phyloP scores from a whole-genome alignment of 345 rosid genomes.

The Combretum micranthum region DNA sequence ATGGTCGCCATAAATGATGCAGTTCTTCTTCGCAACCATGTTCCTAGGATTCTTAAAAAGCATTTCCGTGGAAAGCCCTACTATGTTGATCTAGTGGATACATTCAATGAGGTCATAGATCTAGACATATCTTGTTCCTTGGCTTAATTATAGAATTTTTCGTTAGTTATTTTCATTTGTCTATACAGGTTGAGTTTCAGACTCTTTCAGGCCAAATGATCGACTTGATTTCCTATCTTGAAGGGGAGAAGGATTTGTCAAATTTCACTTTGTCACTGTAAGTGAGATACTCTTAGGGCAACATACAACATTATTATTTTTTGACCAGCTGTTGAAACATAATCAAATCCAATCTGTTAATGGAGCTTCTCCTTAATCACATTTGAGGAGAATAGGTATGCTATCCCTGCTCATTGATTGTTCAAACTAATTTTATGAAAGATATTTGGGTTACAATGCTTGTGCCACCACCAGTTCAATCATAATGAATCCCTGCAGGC shows the following conservation, averaged over 20 bases:
- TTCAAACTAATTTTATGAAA: too few relatives aligned
- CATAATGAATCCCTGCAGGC: too few relatives aligned
- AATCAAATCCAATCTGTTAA: neutral
- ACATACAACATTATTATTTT: neutral
- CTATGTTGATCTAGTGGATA: slow-evolving; percentile 46
- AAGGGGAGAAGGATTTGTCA: slow-evolving; percentile 66
- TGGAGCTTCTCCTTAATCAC: too few relatives aligned
- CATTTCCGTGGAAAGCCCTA: slow-evolving; percentile 45
- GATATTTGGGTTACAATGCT: too few relatives aligned
- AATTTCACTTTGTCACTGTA: slow-evolving; percentile 60
- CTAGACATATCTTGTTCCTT: neutral
- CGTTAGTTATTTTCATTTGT: slow-evolving; percentile 4
- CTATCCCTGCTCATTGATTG: too few relatives aligned
- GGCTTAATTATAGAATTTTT: neutral
- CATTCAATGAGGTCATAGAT: slow-evolving; percentile 44
- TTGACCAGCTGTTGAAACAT: neutral
- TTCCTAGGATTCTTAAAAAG: slow-evolving; percentile 39
- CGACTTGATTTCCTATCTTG: slow-evolving; percentile 62
- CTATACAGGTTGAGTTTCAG: slow-evolving; percentile 67
- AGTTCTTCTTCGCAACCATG: slow-evolving; percentile 40
- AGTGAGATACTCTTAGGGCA: slow-evolving; percentile 20
- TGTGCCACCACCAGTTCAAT: too few relatives aligned
- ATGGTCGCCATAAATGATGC: slow-evolving; percentile 60
- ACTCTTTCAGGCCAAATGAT: slow-evolving; percentile 73
- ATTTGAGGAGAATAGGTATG: too few relatives aligned